These are phyloP conservation scores for Penicillium nordicum DNA, from an alignment of 2,329 filamentous ascomycete species.

Conservation along the genomic window DNA sequence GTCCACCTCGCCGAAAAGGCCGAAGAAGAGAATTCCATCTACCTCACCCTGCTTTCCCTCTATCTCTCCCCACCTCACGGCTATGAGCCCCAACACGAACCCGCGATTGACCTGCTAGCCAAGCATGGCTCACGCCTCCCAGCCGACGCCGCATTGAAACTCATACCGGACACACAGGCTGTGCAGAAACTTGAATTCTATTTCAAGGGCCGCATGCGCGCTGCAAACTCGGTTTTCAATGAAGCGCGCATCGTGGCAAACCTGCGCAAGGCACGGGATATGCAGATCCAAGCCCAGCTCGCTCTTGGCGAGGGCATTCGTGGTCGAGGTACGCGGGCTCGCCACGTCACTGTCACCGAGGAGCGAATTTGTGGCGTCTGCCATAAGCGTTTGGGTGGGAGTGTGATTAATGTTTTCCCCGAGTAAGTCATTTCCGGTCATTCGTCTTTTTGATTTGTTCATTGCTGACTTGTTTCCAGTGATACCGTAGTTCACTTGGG, in stretches of 20 bases:
- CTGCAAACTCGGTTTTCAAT: constrained; percentile 76
- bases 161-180: constrained; percentile 78
- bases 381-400: constrained; percentile 86
- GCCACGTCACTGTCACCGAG: constrained; percentile 76
- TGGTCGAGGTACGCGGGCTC: constrained; percentile 55
- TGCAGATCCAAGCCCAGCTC: constrained; percentile 70
- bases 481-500: constrained; percentile 73
- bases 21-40: constrained; percentile 70
- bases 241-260: constrained; percentile 74
- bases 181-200: constrained; percentile 81
- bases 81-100: constrained; percentile 67
- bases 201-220: constrained; percentile 84
- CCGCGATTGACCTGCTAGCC: constrained; percentile 82
- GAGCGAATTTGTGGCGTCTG: constrained; percentile 89
- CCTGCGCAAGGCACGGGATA: constrained; percentile 72
- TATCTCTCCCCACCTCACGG: constrained; percentile 79
- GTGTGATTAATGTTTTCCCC: constrained; percentile 84
- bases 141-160: constrained; percentile 75
- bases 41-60: constrained; percentile 82
- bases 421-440: constrained; percentile 55
- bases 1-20: constrained; percentile 64
- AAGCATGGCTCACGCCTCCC: constrained; percentile 90
- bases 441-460: neutral
- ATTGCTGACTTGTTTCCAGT: constrained; percentile 30
- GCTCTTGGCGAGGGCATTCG: constrained; percentile 65